Percentiles rank a stretch among this genome's conserved stretches.
phyloP scores from a whole-genome alignment of 2,329 filamentous ascomycete genomes.

The Blastomyces emzantsi region DNA sequence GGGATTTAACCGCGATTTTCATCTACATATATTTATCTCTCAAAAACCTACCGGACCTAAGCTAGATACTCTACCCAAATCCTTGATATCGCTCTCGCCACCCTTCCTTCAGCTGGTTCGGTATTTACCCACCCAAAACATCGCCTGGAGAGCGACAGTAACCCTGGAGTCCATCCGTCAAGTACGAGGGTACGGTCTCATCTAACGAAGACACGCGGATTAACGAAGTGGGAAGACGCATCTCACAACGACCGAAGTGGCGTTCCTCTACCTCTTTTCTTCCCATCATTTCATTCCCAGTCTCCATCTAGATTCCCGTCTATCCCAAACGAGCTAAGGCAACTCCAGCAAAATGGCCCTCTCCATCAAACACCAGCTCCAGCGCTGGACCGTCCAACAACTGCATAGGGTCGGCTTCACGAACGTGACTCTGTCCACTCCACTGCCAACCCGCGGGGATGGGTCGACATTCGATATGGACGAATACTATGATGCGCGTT shows the following conservation, averaged over 20 bases:
- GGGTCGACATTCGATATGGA: constrained; percentile 6
- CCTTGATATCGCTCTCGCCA: neutral
- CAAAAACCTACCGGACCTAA: neutral
- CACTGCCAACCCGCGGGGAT: constrained; percentile 1
- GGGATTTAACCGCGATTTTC: neutral
- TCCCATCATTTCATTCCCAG: neutral
- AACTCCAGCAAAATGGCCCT: neutral
- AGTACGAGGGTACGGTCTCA: neutral
- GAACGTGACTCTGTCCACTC: constrained; percentile 5
- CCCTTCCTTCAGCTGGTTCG: neutral
- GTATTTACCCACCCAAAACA: neutral
- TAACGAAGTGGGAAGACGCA: neutral
- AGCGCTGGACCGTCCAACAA: constrained; percentile 6
- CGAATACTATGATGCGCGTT: neutral
- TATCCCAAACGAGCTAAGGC: neutral
- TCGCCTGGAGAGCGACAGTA: neutral
- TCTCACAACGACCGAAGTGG: neutral
- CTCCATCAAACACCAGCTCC: constrained; percentile 9
- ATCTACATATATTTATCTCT: neutral
- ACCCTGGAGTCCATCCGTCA: neutral
- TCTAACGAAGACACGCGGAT: neutral
- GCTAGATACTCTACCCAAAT: neutral
- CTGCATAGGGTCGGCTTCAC: constrained; percentile 1
- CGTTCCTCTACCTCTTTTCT: neutral
- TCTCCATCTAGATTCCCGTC: neutral